These are phyloP conservation scores for Gnetum montanum DNA, from an alignment of 75 land plant genomes.

Conservation along the genomic window DNA sequence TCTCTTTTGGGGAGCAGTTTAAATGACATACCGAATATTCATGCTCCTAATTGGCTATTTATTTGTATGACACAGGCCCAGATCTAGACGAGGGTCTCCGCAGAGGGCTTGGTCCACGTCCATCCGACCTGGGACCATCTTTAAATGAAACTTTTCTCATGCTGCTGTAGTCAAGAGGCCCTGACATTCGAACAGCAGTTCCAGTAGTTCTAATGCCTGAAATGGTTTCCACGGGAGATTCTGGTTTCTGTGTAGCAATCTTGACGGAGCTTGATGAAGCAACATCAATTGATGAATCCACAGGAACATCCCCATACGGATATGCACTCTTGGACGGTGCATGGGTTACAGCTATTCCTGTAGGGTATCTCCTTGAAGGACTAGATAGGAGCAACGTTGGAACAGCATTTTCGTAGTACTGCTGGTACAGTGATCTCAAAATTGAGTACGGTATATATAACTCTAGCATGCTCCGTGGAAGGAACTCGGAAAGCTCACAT, in stretches of 20 bases:
- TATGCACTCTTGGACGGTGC: constrained; percentile 26
- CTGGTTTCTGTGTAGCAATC: constrained; percentile 13
- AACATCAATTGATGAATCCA: constrained; percentile 3
- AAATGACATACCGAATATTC: too few relatives aligned
- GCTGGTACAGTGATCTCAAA: constrained; percentile 81
- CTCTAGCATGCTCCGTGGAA: constrained; percentile 89
- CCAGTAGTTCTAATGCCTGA: background rate
- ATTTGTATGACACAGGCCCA: constrained; percentile 58
- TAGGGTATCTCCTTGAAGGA: constrained; percentile 48
- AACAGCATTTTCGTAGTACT: constrained; percentile 69
- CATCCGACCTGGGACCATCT: constrained; percentile 44
- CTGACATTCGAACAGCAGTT: constrained; percentile 47
- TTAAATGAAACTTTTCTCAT: constrained; percentile 55
- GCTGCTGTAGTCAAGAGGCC: constrained; percentile 77
- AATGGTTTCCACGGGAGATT: constrained; percentile 11
- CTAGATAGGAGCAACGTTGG: constrained; percentile 31
- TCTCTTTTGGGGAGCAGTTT: too few relatives aligned
- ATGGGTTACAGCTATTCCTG: constrained; percentile 31
- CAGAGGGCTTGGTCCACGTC: constrained; percentile 48
- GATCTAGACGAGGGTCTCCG: constrained; percentile 64
- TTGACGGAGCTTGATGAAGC: constrained; percentile 9
- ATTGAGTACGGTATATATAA: constrained; percentile 76
- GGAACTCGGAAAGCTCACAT: constrained; percentile 65
- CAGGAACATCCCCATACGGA: constrained; percentile 5
- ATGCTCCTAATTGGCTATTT: too few relatives aligned